Conservation (phyloP, 257 asterid genomes). For the Ehretia macrophylla region DNA sequence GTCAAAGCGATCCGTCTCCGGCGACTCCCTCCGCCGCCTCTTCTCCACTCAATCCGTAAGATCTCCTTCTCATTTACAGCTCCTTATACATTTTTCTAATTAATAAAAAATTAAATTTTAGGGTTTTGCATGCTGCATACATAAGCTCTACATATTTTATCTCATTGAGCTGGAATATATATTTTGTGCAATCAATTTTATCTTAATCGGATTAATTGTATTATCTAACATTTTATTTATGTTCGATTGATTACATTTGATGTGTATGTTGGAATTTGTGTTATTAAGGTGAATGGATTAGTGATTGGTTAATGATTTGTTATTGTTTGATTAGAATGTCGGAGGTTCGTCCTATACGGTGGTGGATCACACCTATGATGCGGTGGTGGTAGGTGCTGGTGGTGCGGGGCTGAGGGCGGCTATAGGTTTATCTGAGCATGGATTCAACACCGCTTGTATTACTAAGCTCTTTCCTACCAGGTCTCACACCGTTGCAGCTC, state of each 20-base stretch:
- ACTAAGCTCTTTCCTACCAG: conserved; percentile 98
- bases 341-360: conserved; percentile 71
- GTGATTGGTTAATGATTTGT: background rate
- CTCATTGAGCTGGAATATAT: background rate
- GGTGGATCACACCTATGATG: conserved; percentile 98
- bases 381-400: conserved; percentile 98
- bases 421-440: conserved; percentile 96
- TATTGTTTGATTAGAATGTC: conserved; percentile 41
- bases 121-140: background rate
- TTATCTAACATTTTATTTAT: conserved; percentile 1
- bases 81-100: background rate
- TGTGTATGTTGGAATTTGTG: background rate
- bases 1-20: conserved; percentile 46
- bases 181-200: background rate
- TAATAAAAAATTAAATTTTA: background rate
- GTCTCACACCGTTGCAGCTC: conserved; percentile 98
- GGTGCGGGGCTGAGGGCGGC: conserved; percentile 99
- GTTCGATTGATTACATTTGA: conserved; percentile 1
- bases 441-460: conserved; percentile 97
- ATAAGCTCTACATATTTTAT: background rate
- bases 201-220: background rate
- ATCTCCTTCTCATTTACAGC: conserved; percentile 2
- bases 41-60: conserved; percentile 55
- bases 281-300: background rate
- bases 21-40: conserved; percentile 55